Evolutionary conservation across 441 rosid species (phyloP).

Genomic region (Bocquillonia castaneifolia): DNA sequence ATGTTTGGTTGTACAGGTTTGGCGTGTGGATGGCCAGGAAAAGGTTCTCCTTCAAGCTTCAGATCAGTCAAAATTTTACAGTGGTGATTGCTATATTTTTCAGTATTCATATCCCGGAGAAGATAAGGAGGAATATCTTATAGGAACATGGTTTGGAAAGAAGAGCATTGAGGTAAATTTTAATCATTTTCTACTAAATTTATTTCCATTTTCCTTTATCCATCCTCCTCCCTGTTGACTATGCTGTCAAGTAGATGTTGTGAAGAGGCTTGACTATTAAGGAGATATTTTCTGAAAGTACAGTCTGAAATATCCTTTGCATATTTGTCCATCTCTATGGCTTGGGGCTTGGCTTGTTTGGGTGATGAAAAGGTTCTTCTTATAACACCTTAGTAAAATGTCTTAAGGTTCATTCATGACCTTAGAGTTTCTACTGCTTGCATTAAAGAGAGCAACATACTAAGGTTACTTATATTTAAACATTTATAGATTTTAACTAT

Average conservation of each 20-base stretch:
- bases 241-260: background rate
- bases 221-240: background rate
- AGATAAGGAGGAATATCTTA: slow-evolving; percentile 75
- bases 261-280: background rate
- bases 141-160: slow-evolving; percentile 98
- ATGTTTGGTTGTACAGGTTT: slow-evolving; percentile 48
- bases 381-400: background rate
- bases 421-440: background rate
- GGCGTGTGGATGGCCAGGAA: slow-evolving; percentile 71
- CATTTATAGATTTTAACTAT: too few relatives aligned
- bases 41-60: slow-evolving; percentile 67
- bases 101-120: slow-evolving; percentile 89
- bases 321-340: background rate
- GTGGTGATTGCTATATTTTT: slow-evolving; percentile 84
- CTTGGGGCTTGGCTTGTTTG: background rate
- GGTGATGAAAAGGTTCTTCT: background rate
- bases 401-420: background rate
- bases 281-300: too few relatives aligned
- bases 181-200: slow-evolving; percentile 11
- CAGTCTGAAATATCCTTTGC: background rate
- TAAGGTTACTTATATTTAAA: too few relatives aligned
- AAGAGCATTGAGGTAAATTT: slow-evolving; percentile 67
- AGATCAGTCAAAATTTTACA: slow-evolving; percentile 77
- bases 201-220: background rate
- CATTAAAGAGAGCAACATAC: too few relatives aligned